Evolutionary conservation across 2,329 filamentous ascomycete species (phyloP).

Genomic region (Xylariaceae sp.): DNA sequence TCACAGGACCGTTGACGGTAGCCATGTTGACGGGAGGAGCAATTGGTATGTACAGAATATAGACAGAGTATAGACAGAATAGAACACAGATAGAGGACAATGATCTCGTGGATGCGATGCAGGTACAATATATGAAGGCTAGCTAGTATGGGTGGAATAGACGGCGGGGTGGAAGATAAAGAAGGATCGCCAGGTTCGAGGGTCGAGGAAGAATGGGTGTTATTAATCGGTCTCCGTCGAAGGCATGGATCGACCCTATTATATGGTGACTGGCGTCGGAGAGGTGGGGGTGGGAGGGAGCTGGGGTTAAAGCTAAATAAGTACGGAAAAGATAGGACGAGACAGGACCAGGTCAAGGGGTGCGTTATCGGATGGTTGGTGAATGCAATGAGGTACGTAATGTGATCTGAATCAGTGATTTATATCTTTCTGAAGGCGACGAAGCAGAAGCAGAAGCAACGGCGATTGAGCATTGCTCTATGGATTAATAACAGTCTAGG

Average conservation of each 20-base stretch:
- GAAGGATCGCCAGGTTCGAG: neutral
- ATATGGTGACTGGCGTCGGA: neutral
- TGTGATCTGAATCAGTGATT: neutral
- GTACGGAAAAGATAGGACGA: neutral
- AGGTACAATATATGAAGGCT: too few species aligned
- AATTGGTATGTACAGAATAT: too few species aligned
- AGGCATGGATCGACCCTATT: neutral
- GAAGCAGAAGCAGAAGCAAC: neutral
- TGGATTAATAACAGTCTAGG: too few species aligned
- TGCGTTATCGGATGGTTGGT: neutral
- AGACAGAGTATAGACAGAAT: neutral
- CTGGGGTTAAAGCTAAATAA: conserved; percentile 10
- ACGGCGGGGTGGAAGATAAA: neutral
- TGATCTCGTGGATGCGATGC: neutral
- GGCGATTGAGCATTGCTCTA: neutral
- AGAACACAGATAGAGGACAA: neutral
- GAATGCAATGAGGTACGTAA: neutral
- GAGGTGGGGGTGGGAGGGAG: neutral
- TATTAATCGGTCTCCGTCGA: neutral
- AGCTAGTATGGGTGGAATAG: neutral
- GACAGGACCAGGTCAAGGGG: neutral
- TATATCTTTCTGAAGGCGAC: neutral
- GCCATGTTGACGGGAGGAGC: conserved; percentile 21
- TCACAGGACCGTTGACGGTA: conserved; percentile 37
- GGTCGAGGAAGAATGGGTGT: too few species aligned